Evolutionary conservation across 2,329 filamentous ascomycete species (phyloP).

Genomic region (Coleophoma cylindrospora): DNA sequence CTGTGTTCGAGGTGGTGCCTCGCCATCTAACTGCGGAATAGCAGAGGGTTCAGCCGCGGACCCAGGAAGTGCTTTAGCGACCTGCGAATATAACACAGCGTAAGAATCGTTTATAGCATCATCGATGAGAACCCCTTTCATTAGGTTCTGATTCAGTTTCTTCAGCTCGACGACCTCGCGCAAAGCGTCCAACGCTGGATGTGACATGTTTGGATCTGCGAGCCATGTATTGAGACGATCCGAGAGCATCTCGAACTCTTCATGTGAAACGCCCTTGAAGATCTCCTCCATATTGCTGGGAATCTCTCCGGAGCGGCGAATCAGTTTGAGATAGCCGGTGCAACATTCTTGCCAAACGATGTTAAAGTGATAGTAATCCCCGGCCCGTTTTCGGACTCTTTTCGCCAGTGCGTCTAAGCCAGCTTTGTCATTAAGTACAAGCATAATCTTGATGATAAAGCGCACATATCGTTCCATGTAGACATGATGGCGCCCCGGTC

Average conservation of each 20-base stretch:
- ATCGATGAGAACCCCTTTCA: conserved; percentile 82
- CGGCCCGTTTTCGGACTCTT: conserved; percentile 57
- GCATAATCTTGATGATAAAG: conserved; percentile 59
- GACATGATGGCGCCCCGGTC: conserved; percentile 66
- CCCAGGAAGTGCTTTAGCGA: conserved; percentile 53
- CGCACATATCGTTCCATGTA: conserved; percentile 67
- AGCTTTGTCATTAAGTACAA: conserved; percentile 54
- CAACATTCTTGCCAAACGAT: conserved; percentile 22
- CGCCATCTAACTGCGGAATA: conserved; percentile 40
- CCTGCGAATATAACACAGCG: conserved; percentile 65
- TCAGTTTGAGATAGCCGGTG: conserved; percentile 33
- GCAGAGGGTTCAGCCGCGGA: conserved; percentile 30
- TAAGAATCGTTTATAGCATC: conserved; percentile 93
- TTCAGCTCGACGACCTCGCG: conserved; percentile 66
- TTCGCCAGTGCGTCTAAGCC: conserved; percentile 60
- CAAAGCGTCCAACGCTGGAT: conserved; percentile 54
- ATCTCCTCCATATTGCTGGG: conserved; percentile 59
- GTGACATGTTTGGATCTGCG: conserved; percentile 39
- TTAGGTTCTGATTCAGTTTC: conserved; percentile 78
- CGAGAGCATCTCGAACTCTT: conserved; percentile 58
- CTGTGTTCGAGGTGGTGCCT: conserved; percentile 22
- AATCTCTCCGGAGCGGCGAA: conserved; percentile 52
- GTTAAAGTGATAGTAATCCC: conserved; percentile 36
- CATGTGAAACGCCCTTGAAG: conserved; percentile 58
- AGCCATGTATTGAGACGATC: conserved; percentile 55